Percentiles rank a stretch among this genome's conserved stretches.
These are phyloP conservation scores for Apophysomyces sp. DNA, from an alignment of 371 early-diverging fungal species.

Conservation along the genomic window DNA sequence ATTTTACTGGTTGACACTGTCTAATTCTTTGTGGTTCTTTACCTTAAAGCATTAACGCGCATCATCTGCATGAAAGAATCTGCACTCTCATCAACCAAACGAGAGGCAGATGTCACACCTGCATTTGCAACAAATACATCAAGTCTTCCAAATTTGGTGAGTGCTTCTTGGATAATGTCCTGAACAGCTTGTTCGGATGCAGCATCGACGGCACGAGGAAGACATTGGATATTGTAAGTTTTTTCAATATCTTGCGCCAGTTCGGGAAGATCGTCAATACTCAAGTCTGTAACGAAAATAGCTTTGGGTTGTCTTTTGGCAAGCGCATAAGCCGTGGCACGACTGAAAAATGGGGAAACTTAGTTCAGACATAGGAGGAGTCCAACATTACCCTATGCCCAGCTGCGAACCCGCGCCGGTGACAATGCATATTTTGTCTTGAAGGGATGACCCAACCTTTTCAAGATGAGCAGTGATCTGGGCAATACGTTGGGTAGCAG, in stretches of 20 bases:
- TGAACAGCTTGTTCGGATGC: slow-evolving; percentile 36
- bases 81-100: slow-evolving; percentile 22
- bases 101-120: slow-evolving; percentile 32
- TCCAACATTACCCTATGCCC: slow-evolving; percentile 47
- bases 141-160: slow-evolving; percentile 43
- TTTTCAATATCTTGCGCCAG: slow-evolving; percentile 39
- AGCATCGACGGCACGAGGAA: slow-evolving; percentile 48
- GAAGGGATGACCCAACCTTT: slow-evolving; percentile 32
- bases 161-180: slow-evolving; percentile 36
- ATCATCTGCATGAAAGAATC: slow-evolving; percentile 34
- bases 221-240: slow-evolving; percentile 34
- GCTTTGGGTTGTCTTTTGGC: slow-evolving; percentile 48
- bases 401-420: slow-evolving; percentile 52
- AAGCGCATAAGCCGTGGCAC: slow-evolving; percentile 42
- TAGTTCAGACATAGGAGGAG: background rate
- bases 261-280: slow-evolving; percentile 29
- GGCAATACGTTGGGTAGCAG: slow-evolving; percentile 39
- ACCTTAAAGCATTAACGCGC: slow-evolving; percentile 36
- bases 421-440: slow-evolving; percentile 52
- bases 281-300: slow-evolving; percentile 51
- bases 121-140: slow-evolving; percentile 62
- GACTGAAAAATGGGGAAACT: slow-evolving; percentile 16
- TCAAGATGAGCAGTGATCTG: slow-evolving; percentile 41
- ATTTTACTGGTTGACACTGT: background rate
- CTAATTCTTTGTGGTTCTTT: background rate